phyloP scores from a whole-genome alignment of 495 filamentous ascomycete species.

The Podospora pseudoanserina region DNA sequence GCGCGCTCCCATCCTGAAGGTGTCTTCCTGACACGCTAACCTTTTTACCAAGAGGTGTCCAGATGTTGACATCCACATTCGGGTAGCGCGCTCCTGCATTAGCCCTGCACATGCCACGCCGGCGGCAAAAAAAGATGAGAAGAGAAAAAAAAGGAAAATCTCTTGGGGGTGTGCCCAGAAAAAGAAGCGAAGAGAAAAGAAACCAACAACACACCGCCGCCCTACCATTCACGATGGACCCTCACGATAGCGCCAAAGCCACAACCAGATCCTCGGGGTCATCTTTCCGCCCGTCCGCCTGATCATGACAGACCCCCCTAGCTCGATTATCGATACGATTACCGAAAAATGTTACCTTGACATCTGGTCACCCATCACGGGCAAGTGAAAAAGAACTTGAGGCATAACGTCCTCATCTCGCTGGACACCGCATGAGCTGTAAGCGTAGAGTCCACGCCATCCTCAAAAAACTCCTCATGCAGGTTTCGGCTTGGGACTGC shows the following conservation, averaged over 20 bases:
- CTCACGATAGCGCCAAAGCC: not conserved
- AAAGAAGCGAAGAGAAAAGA: not conserved
- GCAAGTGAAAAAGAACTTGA: not conserved
- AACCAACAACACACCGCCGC: conserved; percentile 5
- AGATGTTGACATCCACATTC: not conserved
- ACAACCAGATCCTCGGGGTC: not conserved
- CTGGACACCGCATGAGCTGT: not conserved
- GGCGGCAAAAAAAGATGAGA: not conserved
- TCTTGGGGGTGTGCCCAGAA: not conserved
- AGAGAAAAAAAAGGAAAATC: not conserved
- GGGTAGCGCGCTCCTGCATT: not conserved
- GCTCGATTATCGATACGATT: not conserved
- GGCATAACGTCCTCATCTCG: not conserved
- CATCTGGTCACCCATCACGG: not conserved
- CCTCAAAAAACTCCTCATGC: not conserved
- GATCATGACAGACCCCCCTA: not conserved
- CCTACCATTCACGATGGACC: conserved; percentile 1
- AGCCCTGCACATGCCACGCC: not conserved
- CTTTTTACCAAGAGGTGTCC: no score
- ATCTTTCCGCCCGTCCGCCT: not conserved
- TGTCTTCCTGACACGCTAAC: not conserved
- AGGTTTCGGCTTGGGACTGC: conserved; percentile 1
- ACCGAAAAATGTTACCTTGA: not conserved
- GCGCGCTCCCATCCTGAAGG: not conserved
- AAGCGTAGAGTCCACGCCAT: not conserved